Base-by-base conservation (phyloP, 2,329 filamentous ascomycete genomes). In the Colletotrichum cordylinicola region DNA sequence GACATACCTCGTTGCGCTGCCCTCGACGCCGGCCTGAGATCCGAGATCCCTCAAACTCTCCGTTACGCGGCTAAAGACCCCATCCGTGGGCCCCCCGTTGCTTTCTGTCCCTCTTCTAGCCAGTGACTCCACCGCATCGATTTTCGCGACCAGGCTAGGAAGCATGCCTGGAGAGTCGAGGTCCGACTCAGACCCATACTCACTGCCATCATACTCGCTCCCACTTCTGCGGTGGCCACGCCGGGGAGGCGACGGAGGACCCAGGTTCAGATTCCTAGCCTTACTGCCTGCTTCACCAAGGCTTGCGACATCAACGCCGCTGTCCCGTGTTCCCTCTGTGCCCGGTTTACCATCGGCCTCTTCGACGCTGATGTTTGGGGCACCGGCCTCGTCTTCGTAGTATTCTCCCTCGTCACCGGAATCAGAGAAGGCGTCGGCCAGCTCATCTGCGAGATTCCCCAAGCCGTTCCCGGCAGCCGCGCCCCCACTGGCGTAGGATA, bases 381-480 rank as follows among this genome's bases (percentile, higher is more conserved):
- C 61, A 21, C 77, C 67, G 16, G 37, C 55, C 7, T 74, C 74
- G 18, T 76, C 70, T 58, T 89, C 86, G 72, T 86, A 85, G 66
- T 88, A 87, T 39, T 90, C 88, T 24, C 89, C 90, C 52, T 92
- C 91, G 55, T 91, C 92, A 72, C 90, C 91, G 10, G 92, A 93
- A 39, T 92, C 92, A 58, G 91, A 92, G 83, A 94, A 91, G 6
- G 93, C 92, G 80, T 94, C 94, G 2, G 93, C 95, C 64, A 97
- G 87, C 84, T 97, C 95, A 83, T 96, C 95, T 2, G 95, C 95
- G 65, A 97, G 84, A 79, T 95, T 96, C 37, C 94, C 95, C 77
- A 95, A 87, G 10, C 93, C 93, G 77, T 91, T 91, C 66, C 85
- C 86, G 4, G 82, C 82, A 29, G 83, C 85, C 61, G 83, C 83